Evolutionary conservation across 2,329 filamentous ascomycete genomes (phyloP).

Genomic region (Claviceps sorghi): DNA sequence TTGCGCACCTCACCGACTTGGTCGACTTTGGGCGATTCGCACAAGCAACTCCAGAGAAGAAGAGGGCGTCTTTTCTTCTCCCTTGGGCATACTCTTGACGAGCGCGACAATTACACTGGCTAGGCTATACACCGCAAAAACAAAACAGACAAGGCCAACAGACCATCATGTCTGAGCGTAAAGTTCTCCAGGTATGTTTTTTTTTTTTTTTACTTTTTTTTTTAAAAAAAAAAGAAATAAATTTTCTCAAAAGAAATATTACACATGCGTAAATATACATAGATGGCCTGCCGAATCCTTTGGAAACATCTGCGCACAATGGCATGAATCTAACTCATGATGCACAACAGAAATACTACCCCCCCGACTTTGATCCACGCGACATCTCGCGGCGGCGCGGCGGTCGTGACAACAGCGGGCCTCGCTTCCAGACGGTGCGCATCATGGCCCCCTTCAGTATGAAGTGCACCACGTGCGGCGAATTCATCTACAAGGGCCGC

Average conservation of each 20-base stretch:
- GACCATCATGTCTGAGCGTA: slow-evolving; percentile 65
- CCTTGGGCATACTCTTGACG: neutral
- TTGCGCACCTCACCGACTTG: no score
- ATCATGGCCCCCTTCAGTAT: slow-evolving; percentile 49
- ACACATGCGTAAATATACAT: no score
- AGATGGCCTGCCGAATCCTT: no score
- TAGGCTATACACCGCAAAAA: neutral
- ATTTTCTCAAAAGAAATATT: no score
- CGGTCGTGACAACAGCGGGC: slow-evolving; percentile 44
- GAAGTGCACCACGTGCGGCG: slow-evolving; percentile 36
- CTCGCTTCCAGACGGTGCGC: slow-evolving; percentile 72
- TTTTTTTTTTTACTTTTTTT: neutral
- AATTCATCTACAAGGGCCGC: slow-evolving; percentile 83
- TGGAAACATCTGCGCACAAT: no score
- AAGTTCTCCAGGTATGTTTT: slow-evolving; percentile 43
- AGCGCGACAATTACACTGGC: neutral
- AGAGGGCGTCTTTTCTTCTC: neutral
- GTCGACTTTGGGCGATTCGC: neutral
- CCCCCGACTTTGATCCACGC: slow-evolving; percentile 79
- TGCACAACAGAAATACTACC: slow-evolving; percentile 37
- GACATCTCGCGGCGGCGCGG: slow-evolving; percentile 57
- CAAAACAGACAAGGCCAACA: slow-evolving; percentile 1
- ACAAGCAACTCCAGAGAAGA: neutral
- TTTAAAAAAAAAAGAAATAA: no score
- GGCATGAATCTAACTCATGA: neutral